These are phyloP conservation scores for Microglena sp. DNA, from an alignment of 139 green algal species.

Conservation along the genomic window DNA sequence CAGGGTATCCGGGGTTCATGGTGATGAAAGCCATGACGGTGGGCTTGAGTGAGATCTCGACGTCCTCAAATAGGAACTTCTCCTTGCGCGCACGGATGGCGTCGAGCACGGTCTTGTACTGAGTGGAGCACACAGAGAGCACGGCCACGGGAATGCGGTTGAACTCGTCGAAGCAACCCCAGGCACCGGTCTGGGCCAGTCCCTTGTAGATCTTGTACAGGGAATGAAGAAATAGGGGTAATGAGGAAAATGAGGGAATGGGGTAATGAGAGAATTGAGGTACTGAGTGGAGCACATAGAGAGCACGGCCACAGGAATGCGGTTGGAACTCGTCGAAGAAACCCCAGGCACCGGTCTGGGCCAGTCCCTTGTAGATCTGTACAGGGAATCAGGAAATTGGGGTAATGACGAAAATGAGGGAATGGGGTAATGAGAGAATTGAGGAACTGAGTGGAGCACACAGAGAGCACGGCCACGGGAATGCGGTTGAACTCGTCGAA, in stretches of 20 bases:
- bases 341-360: constrained; percentile 83
- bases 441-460: no score
- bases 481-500: constrained; percentile 96
- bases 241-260: no score
- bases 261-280: no score
- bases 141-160: constrained; percentile 89
- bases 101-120: constrained; percentile 94
- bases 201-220: constrained; percentile 30
- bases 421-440: no score
- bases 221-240: no score
- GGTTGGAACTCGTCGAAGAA: constrained; percentile 96
- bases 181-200: constrained; percentile 81
- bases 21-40: constrained; percentile 91
- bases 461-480: constrained; percentile 81
- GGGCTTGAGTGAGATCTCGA: constrained; percentile 53
- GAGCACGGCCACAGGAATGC: constrained; percentile 85
- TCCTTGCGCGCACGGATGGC: constrained; percentile 72
- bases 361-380: constrained; percentile 41
- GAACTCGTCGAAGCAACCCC: constrained; percentile 95
- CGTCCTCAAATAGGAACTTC: constrained; percentile 65
- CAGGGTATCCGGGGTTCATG: constrained; percentile 92
- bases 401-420: no score
- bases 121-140: constrained; percentile 80
- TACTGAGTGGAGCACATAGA: constrained; percentile 87
- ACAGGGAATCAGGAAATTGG: no score